Evolutionary conservation across 108 stramenopile species (phyloP).

Genomic region (Mediolabrus comicus): DNA sequence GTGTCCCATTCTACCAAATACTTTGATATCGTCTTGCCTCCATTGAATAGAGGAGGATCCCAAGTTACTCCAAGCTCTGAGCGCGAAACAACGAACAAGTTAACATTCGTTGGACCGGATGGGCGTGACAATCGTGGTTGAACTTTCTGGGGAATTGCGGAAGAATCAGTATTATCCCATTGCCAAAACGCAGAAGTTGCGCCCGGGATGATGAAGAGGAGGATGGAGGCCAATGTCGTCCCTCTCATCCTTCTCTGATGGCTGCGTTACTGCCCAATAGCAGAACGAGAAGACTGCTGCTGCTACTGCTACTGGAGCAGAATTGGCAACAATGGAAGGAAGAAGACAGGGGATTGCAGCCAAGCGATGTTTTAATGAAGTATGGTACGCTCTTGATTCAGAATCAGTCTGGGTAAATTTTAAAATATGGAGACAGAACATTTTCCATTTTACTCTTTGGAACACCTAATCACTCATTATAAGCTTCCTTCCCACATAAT

Average conservation of each 20-base stretch:
- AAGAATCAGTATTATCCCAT: constrained; percentile 3
- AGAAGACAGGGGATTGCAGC: no score
- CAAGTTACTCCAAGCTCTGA: constrained; percentile 58
- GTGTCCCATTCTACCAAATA: constrained; percentile 78
- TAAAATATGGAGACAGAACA: no score
- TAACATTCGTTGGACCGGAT: constrained; percentile 49
- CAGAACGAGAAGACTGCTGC: not conserved
- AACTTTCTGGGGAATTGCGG: constrained; percentile 18
- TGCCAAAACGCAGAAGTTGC: constrained; percentile 25
- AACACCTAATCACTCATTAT: not conserved
- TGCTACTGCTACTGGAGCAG: not conserved
- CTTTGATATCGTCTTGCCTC: constrained; percentile 54
- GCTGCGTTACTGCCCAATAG: no score
- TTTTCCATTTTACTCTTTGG: not conserved
- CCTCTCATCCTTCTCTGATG: no score
- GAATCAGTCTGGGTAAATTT: not conserved
- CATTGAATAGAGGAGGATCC: constrained; percentile 50
- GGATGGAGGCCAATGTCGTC: not conserved
- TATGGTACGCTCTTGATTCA: not conserved
- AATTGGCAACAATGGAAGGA: no score
- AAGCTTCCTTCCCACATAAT: not conserved
- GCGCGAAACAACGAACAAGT: constrained; percentile 52
- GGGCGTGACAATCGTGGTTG: constrained; percentile 35
- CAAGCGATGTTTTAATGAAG: not conserved
- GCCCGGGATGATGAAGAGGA: constrained; percentile 13